phyloP scores from a whole-genome alignment of 805 yeast species.

The Cyberlindnera misumaiensis region DNA sequence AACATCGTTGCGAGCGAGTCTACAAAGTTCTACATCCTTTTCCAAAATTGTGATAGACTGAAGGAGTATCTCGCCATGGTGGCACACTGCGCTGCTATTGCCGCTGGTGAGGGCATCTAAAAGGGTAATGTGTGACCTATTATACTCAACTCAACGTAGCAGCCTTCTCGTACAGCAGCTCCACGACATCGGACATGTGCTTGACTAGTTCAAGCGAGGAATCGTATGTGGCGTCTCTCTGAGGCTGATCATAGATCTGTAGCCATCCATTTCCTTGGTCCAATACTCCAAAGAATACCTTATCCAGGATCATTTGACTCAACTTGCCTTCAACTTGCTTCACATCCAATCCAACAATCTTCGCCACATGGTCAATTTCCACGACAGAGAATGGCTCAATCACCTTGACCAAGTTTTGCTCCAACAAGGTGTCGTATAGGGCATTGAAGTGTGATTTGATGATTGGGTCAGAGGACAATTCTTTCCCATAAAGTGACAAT shows the following conservation, averaged over 20 bases:
- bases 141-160: slow-evolving; percentile 56
- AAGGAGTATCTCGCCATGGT: slow-evolving; percentile 45
- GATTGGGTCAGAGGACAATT: slow-evolving; percentile 78
- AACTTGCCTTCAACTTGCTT: slow-evolving; percentile 91
- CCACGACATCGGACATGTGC: slow-evolving; percentile 83
- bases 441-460: slow-evolving; percentile 90
- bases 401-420: slow-evolving; percentile 87
- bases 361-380: slow-evolving; percentile 85
- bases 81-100: slow-evolving; percentile 52
- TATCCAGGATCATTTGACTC: slow-evolving; percentile 93
- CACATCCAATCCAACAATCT: slow-evolving; percentile 78
- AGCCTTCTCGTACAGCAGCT: slow-evolving; percentile 89
- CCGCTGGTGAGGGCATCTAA: slow-evolving; percentile 35
- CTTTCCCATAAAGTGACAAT: slow-evolving; percentile 59
- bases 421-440: slow-evolving; percentile 85
- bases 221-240: slow-evolving; percentile 81
- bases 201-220: slow-evolving; percentile 81
- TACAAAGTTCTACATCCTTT: slow-evolving; percentile 53
- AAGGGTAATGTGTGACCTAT: neutral
- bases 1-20: slow-evolving; percentile 62
- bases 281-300: slow-evolving; percentile 90
- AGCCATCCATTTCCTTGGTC: slow-evolving; percentile 99
- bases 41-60: slow-evolving; percentile 49
- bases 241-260: slow-evolving; percentile 83
- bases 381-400: slow-evolving; percentile 95